Percentiles rank a stretch among this genome's conserved stretches.
Conservation (phyloP, 2,329 filamentous ascomycete species). For the Talaromyces sp. region DNA sequence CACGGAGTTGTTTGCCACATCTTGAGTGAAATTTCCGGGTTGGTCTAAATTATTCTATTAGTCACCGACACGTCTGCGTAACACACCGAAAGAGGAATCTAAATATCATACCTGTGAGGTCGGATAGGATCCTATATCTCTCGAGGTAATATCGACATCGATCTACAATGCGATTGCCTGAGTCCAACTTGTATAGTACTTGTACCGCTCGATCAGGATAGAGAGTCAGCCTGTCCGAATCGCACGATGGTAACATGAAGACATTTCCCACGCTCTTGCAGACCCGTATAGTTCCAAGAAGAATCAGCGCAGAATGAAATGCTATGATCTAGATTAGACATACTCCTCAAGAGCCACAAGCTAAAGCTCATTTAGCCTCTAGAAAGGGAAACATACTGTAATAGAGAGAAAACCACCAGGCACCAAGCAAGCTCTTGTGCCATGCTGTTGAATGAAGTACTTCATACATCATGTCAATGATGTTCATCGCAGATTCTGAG, state of each 20-base stretch:
- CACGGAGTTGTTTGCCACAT: background rate
- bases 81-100: background rate
- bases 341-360: background rate
- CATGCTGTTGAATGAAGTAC: conserved; percentile 23
- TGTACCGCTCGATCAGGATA: background rate
- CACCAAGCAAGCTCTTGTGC: conserved; percentile 30
- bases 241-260: background rate
- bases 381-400: conserved; percentile 25
- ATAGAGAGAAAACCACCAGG: conserved; percentile 44
- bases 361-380: background rate
- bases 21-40: background rate
- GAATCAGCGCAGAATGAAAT: background rate
- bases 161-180: background rate
- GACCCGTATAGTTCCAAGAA: background rate
- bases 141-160: background rate
- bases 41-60: background rate
- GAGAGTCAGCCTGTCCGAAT: background rate
- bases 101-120: background rate
- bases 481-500: conserved; percentile 30
- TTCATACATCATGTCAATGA: conserved; percentile 32
- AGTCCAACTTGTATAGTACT: background rate
- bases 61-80: background rate
- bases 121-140: background rate
- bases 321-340: background rate
- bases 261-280: background rate